These are phyloP conservation scores for Penstemon newberryi DNA, from an alignment of 257 asterid species.

Conservation along the genomic window DNA sequence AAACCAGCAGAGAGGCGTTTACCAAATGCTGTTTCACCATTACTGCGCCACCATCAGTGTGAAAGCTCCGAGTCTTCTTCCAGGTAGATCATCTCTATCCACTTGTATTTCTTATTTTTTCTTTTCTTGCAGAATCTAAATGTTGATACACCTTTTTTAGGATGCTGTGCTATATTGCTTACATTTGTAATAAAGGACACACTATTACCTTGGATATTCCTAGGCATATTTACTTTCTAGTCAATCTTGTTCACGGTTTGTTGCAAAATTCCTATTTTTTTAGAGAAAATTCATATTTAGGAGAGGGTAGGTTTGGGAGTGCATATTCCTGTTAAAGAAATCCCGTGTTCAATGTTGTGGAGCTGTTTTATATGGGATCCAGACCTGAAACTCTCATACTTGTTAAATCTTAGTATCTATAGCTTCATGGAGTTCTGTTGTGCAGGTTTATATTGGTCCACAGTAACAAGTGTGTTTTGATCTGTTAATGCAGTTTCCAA, in stretches of 20 bases:
- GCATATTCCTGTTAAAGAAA: slow-evolving; percentile 6
- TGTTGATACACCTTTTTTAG: slow-evolving; percentile 7
- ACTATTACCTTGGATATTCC: neutral
- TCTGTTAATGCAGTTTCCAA: slow-evolving; percentile 59
- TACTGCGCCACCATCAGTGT: slow-evolving; percentile 62
- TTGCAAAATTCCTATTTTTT: neutral
- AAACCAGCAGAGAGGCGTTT: slow-evolving; percentile 52
- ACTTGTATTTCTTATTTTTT: slow-evolving; percentile 15
- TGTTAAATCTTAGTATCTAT: slow-evolving; percentile 1
- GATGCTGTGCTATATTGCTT: slow-evolving; percentile 16
- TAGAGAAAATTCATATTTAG: neutral
- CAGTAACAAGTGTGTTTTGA: slow-evolving; percentile 21
- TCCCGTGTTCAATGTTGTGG: slow-evolving; percentile 5
- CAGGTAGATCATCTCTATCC: slow-evolving; percentile 50
- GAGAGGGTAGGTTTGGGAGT: slow-evolving; percentile 17
- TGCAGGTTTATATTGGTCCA: neutral
- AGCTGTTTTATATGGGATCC: neutral
- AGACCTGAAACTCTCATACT: slow-evolving; percentile 2
- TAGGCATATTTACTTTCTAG: neutral
- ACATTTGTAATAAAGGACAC: neutral
- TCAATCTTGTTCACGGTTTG: neutral
- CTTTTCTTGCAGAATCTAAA: slow-evolving; percentile 14
- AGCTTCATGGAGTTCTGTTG: slow-evolving; percentile 19
- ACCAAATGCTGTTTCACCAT: slow-evolving; percentile 59
- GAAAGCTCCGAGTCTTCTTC: slow-evolving; percentile 89